Base-by-base conservation (phyloP, 164 flowering plant species). In the Aristolochia californica region DNA sequence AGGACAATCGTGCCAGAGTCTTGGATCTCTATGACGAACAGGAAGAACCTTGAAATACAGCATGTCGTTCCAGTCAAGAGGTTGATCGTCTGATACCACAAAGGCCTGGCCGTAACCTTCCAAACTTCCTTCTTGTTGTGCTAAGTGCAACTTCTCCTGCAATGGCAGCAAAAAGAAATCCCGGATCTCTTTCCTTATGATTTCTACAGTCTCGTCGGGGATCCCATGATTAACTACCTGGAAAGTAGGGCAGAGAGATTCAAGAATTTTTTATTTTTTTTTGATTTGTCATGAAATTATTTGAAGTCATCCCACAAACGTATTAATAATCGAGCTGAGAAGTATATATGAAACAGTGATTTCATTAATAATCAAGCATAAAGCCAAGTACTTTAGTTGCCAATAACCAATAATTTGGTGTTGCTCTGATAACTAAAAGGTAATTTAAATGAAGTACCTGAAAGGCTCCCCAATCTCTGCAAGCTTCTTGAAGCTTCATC, bases 21-120 rank as follows among this genome's bases (percentile, higher is more conserved):
- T 43, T 5, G 38, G 34, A 10, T 38, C n/a, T 22, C 63, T 50
- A 20, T 60, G 22, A 49, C 38, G 34, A 13, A 21, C 17, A 17
- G 63, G 63, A 24, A 60, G 56, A 22, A 53, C 38, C 21, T 51
- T 22, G 17, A 50, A 12, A 43, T 50, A 60, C n/a, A 60, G 20
- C 63, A 60, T 60, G 45, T 51, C 63, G 51, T 34, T 60, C 63
- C 63, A 60, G 15, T 38, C 48, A 9, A 40, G 55, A 55, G 40
- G 50, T 11, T 43, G 56, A 18, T 22, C 54, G 5, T 50, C 48
- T 34, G 54, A 49, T 14, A 13, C 25, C 26, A 49, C 55, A 22
- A 60, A 51, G 45, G 63, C n/a, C 56, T 60, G 63, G 45, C 63
- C 63, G 43, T 60, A 60, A 23, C 63, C 63, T 50, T 60, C 56